A percentile compares a stretch with the other conserved stretches of the same genome.
Conservation (phyloP, 2,329 filamentous ascomycete species). For the Monosporascus sp. region DNA sequence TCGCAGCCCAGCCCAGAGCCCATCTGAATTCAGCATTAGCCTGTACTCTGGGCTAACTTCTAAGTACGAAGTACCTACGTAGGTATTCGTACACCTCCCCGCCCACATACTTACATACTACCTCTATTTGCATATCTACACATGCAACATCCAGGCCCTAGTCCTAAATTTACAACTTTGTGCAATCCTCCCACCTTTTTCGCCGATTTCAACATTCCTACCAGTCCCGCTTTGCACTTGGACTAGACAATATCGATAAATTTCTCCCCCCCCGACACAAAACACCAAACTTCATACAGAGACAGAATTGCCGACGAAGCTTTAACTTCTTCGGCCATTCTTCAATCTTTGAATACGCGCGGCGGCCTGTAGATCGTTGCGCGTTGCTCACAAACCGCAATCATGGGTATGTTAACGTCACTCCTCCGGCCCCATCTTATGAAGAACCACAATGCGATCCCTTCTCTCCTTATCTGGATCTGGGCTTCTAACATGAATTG, state of each 20-base stretch:
- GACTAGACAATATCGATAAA: not conserved
- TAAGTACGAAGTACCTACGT: not conserved
- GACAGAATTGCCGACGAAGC: not conserved
- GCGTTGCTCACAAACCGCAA: constrained; percentile 42
- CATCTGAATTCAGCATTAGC: too few species aligned
- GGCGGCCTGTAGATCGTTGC: constrained; percentile 17
- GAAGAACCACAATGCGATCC: too few species aligned
- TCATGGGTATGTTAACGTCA: constrained; percentile 48
- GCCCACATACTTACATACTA: not conserved
- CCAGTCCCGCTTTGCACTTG: not conserved
- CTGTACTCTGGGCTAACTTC: too few species aligned
- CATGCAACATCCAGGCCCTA: not conserved
- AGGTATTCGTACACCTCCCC: not conserved
- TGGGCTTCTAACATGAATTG: constrained; percentile 34
- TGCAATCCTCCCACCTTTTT: not conserved
- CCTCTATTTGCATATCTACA: not conserved
- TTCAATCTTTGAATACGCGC: constrained; percentile 16
- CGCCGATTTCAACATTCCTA: not conserved
- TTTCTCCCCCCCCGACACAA: not conserved
- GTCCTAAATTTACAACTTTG: not conserved
- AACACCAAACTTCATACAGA: not conserved
- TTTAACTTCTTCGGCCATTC: constrained; percentile 12
- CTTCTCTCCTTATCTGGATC: too few species aligned
- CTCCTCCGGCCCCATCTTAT: constrained; percentile 2
- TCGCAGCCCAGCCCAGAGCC: not conserved